phyloP scores from a whole-genome alignment of 257 asterid species.

The Solanum tarijense region DNA sequence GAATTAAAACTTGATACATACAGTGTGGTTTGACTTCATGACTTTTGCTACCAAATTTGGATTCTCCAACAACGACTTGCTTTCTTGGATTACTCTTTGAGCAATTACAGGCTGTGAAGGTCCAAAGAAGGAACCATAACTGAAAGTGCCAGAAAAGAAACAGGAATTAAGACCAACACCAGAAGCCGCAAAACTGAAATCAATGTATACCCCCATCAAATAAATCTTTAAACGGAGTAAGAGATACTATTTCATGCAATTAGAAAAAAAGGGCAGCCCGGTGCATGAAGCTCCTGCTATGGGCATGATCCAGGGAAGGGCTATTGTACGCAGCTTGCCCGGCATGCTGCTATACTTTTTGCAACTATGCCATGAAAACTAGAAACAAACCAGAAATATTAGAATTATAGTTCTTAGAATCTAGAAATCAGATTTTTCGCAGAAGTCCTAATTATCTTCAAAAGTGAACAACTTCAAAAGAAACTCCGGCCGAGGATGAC shows the following conservation, averaged over 20 bases:
- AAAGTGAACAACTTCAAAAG: neutral
- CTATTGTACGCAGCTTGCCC: neutral
- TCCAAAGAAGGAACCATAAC: slow-evolving; percentile 95
- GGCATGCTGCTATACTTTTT: neutral
- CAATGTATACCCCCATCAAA: neutral
- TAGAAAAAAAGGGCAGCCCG: neutral
- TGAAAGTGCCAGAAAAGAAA: slow-evolving; percentile 19
- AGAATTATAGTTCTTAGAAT: neutral
- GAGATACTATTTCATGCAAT: neutral
- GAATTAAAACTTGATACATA: slow-evolving; percentile 15
- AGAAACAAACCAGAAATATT: neutral
- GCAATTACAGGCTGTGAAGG: slow-evolving; percentile 90
- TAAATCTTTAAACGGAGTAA: neutral
- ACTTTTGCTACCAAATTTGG: slow-evolving; percentile 64
- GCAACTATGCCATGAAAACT: neutral
- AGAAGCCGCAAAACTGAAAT: neutral
- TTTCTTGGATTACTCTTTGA: slow-evolving; percentile 89
- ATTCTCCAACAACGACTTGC: slow-evolving; percentile 81
- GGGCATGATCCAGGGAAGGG: neutral
- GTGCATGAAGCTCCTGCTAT: neutral
- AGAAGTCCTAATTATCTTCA: neutral
- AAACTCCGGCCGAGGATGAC: neutral
- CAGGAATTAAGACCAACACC: neutral
- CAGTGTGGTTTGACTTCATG: slow-evolving; percentile 24
- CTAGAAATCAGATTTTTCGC: neutral